Percentiles rank a stretch among this genome's conserved stretches.
Conservation (phyloP, 1,139 yeast species). For the Keqinozyma sinolaborantium region DNA sequence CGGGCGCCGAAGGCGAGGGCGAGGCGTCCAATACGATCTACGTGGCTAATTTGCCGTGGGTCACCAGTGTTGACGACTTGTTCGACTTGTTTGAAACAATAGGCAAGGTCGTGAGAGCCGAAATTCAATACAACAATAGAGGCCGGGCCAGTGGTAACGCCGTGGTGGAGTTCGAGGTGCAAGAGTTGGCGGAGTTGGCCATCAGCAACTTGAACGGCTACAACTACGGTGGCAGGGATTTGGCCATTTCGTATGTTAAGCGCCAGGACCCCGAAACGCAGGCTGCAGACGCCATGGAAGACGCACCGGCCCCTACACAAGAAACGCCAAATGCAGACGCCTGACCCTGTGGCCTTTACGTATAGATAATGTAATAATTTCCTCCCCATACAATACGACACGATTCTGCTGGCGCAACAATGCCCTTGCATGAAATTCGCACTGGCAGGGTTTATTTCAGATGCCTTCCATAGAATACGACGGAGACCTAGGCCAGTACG, state of each 20-base stretch:
- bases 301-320: background rate
- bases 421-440: no score
- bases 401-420: no score
- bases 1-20: constrained; percentile 64
- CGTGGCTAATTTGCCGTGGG: constrained; percentile 82
- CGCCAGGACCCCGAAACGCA: constrained; percentile 6
- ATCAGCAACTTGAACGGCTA: constrained; percentile 72
- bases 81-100: constrained; percentile 83
- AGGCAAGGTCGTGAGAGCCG: constrained; percentile 75
- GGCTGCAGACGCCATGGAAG: background rate
- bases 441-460: no score
- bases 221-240: constrained; percentile 78
- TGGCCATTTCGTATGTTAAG: constrained; percentile 62
- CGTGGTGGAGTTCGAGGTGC: constrained; percentile 71
- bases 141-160: constrained; percentile 84
- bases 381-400: no score
- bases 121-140: constrained; percentile 56
- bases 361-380: no score
- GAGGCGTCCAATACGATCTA: constrained; percentile 60
- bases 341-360: no score
- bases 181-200: constrained; percentile 71
- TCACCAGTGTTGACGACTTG: constrained; percentile 82
- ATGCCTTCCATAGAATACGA: constrained; percentile 7
- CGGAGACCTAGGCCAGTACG: constrained; percentile 4
- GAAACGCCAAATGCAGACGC: no score